These are phyloP conservation scores for Raffaelea arxii DNA, from an alignment of 2,329 filamentous ascomycete species.

Conservation along the genomic window DNA sequence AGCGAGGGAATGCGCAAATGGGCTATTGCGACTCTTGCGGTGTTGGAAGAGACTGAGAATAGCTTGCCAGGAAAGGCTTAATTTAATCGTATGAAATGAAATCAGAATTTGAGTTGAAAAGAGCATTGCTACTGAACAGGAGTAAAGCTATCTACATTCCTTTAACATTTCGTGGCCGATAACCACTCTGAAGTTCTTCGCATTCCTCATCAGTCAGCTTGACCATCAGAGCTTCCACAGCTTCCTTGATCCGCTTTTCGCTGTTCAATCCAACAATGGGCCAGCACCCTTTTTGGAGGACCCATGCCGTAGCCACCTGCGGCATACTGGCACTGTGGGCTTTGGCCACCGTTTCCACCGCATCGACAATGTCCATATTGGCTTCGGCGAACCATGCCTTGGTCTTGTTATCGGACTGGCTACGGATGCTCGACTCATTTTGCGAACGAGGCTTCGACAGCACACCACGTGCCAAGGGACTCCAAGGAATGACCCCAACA, in stretches of 20 bases:
- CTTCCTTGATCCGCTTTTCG: constrained; percentile 44
- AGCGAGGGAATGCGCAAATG: constrained; percentile 28
- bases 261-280: constrained; percentile 46
- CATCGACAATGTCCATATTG: constrained; percentile 24
- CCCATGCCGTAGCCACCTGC: constrained; percentile 49
- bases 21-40: constrained; percentile 29
- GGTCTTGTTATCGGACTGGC: constrained; percentile 24
- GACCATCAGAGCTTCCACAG: constrained; percentile 29
- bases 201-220: constrained; percentile 43
- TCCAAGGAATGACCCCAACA: constrained; percentile 25
- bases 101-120: no score
- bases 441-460: constrained; percentile 16
- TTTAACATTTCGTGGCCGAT: constrained; percentile 33
- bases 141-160: no score
- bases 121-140: no score
- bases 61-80: background rate
- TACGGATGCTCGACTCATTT: constrained; percentile 11
- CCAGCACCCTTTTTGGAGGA: constrained; percentile 31
- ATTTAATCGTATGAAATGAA: no score
- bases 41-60: constrained; percentile 25
- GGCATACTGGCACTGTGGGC: constrained; percentile 46
- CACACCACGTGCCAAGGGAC: constrained; percentile 22
- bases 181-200: constrained; percentile 43
- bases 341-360: constrained; percentile 18
- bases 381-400: constrained; percentile 29